A percentile compares a stretch with the other conserved stretches of the same genome.
Evolutionary conservation across 805 yeast genomes (phyloP).

Genomic region (Candida nanaspora): DNA sequence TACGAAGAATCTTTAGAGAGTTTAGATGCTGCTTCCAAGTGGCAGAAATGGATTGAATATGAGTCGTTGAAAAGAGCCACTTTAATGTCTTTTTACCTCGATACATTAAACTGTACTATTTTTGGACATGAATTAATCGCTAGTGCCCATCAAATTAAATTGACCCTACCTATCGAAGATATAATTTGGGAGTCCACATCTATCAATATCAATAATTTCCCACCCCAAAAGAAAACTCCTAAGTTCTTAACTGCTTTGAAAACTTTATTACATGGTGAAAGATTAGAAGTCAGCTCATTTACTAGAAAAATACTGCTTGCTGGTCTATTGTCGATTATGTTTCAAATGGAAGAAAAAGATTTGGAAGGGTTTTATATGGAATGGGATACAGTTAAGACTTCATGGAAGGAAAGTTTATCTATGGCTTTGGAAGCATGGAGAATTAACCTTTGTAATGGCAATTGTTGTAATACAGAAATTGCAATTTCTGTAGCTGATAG

Average conservation of each 20-base stretch:
- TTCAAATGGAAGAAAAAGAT: conserved; percentile 51
- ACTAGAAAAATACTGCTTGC: conserved; percentile 51
- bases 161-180: conserved; percentile 48
- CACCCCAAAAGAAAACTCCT: background rate
- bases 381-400: conserved; percentile 24
- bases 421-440: conserved; percentile 63
- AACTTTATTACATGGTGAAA: conserved; percentile 36
- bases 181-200: conserved; percentile 31
- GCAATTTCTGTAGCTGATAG: background rate
- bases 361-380: conserved; percentile 36
- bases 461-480: conserved; percentile 6
- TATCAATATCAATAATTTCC: background rate
- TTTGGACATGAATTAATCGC: conserved; percentile 54
- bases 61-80: conserved; percentile 66
- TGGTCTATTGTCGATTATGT: conserved; percentile 51
- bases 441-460: conserved; percentile 23
- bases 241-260: conserved; percentile 17
- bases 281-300: conserved; percentile 36
- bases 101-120: conserved; percentile 58
- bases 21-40: conserved; percentile 16
- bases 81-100: conserved; percentile 64
- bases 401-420: conserved; percentile 61
- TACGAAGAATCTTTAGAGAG: conserved; percentile 11
- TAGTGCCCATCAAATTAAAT: conserved; percentile 42
- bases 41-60: conserved; percentile 60